Conservation (phyloP, 345 rosid species). For the Salix purpurea region DNA sequence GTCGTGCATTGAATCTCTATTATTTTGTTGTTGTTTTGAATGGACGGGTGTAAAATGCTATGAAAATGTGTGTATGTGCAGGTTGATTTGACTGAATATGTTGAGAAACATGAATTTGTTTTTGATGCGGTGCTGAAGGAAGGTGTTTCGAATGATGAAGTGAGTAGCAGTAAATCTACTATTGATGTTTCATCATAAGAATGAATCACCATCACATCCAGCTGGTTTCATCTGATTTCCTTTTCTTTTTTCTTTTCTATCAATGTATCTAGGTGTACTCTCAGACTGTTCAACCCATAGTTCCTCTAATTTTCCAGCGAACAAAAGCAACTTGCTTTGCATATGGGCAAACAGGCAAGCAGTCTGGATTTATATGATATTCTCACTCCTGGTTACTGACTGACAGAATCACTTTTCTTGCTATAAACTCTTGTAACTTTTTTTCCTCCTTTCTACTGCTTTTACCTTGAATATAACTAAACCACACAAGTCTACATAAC, state of each 20-base stretch:
- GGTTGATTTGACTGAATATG: conserved; percentile 61
- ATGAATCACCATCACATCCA: neutral
- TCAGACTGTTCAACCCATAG: conserved; percentile 55
- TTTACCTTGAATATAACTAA: neutral
- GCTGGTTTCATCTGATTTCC: conserved; percentile 12
- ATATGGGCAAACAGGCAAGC: conserved; percentile 59
- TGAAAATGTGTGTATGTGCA: conserved; percentile 8
- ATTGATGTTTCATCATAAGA: neutral
- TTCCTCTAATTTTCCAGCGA: conserved; percentile 49
- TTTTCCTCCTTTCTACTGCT: neutral
- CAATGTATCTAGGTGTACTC: conserved; percentile 35
- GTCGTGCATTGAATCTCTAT: too few species aligned
- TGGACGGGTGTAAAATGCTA: neutral
- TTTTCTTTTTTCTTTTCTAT: neutral
- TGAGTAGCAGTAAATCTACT: conserved; percentile 13
- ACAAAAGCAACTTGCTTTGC: conserved; percentile 67
- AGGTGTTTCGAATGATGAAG: conserved; percentile 50
- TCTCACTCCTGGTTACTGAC: neutral
- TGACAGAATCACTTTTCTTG: neutral
- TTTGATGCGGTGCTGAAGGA: conserved; percentile 55
- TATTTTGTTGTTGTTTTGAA: neutral
- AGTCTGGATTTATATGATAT: neutral
- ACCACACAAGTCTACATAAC: neutral
- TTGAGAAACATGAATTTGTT: conserved; percentile 57
- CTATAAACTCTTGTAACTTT: neutral